Base-by-base conservation (phyloP, 1,284 basidiomycete genomes). In the Porogramme epimiltina region DNA sequence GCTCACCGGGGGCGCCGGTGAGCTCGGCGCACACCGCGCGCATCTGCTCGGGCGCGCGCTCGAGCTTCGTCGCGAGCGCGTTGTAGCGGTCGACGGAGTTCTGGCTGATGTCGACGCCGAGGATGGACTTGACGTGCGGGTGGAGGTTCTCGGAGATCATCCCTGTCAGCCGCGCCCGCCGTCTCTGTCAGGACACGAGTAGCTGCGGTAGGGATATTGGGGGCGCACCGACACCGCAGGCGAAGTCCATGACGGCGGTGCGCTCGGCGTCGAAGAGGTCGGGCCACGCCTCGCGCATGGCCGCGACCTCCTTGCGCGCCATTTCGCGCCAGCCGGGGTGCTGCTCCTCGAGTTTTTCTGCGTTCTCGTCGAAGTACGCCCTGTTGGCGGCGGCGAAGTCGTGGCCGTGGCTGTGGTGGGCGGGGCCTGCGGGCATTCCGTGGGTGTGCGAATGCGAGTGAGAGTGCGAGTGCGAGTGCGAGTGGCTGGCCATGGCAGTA, bases 31-130 rank as follows among this genome's bases (percentile, higher is more conserved):
- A 77, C n/a, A 84, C 65, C 2, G 82, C 86, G 11, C 70, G 39
- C 82, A 87, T 85, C 55, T 85, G 80, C 38, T 83, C 79, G 0
- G 71, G 68, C 0, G 72, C 55, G 24, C 87, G 77, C 0, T 84
- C 85, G 45, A 87, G 82, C 52, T 83, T 77, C 24, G 60, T 56
- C 1, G 80, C 80, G 18, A 74, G 71, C 33, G 68, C 63, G 65
- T 89, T 88, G 70, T 81, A 90, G 20, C 70, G 69, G 48, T 87
- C 79, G n/a, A 90, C 63, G 70, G 83, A 79, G 3, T 65, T 75
- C 55, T 81, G 77, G 64, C 82, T 86, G 64, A 89, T 85, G 62
- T 91, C 88, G 26, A 86, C 79, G 3, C 87, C 89, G 23, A 88
- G 67, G 56, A 91, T 75, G 20, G 72, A 73, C 61, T 80, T 83